These are phyloP conservation scores for Phytophthora litchii DNA, from an alignment of 352 stramenopile genomes.

Conservation along the genomic window DNA sequence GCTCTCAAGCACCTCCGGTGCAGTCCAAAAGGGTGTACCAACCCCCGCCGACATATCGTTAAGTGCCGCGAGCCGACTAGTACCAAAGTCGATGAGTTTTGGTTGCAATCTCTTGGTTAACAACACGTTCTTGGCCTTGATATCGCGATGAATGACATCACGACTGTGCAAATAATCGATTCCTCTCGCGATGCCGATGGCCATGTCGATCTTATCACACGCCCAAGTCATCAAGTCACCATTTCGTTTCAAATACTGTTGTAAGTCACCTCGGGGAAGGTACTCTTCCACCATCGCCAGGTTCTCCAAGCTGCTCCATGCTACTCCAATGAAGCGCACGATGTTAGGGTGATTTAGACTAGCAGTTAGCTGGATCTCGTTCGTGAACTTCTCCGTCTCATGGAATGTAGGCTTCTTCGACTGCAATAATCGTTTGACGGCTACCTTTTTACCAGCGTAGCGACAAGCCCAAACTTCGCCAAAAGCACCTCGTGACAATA, in stretches of 20 bases:
- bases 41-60: constrained; percentile 46
- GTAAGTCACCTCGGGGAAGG: constrained; percentile 51
- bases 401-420: constrained; percentile 42
- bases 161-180: constrained; percentile 48
- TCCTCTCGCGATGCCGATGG: constrained; percentile 40
- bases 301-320: constrained; percentile 54
- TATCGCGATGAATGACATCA: constrained; percentile 73
- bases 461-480: constrained; percentile 61
- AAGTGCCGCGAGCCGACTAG: constrained; percentile 26
- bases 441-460: constrained; percentile 44
- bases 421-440: constrained; percentile 58
- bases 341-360: constrained; percentile 54
- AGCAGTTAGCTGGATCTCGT: constrained; percentile 56
- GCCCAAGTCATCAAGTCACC: constrained; percentile 39
- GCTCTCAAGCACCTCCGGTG: constrained; percentile 68
- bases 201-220: constrained; percentile 45
- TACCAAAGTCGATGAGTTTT: constrained; percentile 56
- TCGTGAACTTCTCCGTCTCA: constrained; percentile 49
- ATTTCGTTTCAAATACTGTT: constrained; percentile 43
- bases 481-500: constrained; percentile 52
- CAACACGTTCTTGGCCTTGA: constrained; percentile 83
- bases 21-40: constrained; percentile 67
- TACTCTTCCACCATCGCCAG: constrained; percentile 64
- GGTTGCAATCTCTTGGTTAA: constrained; percentile 46
- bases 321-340: constrained; percentile 52